These are phyloP conservation scores for Ceratobasidium theobromae DNA, from an alignment of 1,284 basidiomycete genomes.

Conservation along the genomic window DNA sequence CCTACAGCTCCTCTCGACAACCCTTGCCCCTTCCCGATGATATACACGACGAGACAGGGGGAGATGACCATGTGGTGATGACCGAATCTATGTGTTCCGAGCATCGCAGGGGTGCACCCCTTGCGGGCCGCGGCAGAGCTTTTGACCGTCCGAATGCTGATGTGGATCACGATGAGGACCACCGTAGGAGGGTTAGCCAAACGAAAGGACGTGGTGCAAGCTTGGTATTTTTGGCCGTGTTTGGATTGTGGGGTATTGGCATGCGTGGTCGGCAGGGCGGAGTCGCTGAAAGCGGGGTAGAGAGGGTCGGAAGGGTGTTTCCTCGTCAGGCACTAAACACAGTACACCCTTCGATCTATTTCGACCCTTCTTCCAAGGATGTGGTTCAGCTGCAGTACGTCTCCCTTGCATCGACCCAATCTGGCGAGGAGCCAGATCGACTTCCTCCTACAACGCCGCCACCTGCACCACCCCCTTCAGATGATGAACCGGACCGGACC, in stretches of 20 bases:
- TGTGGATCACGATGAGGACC: neutral
- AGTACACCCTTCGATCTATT: slow-evolving; percentile 8
- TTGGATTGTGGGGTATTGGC: slow-evolving; percentile 68
- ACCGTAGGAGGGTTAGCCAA: slow-evolving; percentile 25
- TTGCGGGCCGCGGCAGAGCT: slow-evolving; percentile 8
- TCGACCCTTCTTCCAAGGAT: neutral
- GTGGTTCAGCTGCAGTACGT: slow-evolving; percentile 1
- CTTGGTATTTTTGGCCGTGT: slow-evolving; percentile 71
- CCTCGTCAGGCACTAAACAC: neutral
- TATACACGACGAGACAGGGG: slow-evolving; percentile 51
- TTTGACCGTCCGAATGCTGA: neutral
- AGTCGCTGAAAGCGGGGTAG: slow-evolving; percentile 40
- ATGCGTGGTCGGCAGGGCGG: slow-evolving; percentile 27
- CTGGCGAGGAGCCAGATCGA: neutral
- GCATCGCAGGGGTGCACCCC: slow-evolving; percentile 41
- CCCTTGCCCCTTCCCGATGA: slow-evolving; percentile 4
- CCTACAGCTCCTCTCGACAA: slow-evolving; percentile 3
- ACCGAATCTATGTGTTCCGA: slow-evolving; percentile 75
- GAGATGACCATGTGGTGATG: slow-evolving; percentile 58
- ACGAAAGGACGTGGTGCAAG: slow-evolving; percentile 62
- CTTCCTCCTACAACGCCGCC: slow-evolving; percentile 20
- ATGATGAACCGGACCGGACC: slow-evolving; percentile 34
- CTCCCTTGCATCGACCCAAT: neutral
- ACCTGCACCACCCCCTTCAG: slow-evolving; percentile 37
- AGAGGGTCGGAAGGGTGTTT: slow-evolving; percentile 33